A percentile compares a stretch with the other conserved stretches of the same genome.
Conservation (phyloP, 768 basidiomycete species). For the Podaxis sp. region DNA sequence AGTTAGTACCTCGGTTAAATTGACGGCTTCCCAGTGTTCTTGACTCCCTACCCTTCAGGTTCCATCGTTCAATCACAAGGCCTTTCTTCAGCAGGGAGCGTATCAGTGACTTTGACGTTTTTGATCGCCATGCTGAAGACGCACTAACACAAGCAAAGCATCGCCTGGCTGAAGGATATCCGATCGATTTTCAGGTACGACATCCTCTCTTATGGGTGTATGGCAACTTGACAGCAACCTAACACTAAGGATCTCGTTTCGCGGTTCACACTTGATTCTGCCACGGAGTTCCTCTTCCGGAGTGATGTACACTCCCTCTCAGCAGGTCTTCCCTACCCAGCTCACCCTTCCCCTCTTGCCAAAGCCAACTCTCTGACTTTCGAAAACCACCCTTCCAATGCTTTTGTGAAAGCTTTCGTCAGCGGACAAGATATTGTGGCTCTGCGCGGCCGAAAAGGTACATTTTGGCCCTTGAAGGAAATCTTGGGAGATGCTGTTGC, state of each 20-base stretch:
- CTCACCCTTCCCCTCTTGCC: conserved; percentile 14
- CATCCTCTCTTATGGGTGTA: background rate
- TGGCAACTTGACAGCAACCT: background rate
- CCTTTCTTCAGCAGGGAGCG: conserved; percentile 65
- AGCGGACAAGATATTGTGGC: conserved; percentile 32
- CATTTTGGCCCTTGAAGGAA: conserved; percentile 49
- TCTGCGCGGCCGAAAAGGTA: conserved; percentile 11
- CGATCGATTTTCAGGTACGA: conserved; percentile 60
- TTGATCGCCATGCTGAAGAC: conserved; percentile 51
- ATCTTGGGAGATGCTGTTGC: conserved; percentile 46
- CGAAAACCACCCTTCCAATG: conserved; percentile 21
- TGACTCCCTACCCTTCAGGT: conserved; percentile 27
- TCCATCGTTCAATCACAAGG: conserved; percentile 64
- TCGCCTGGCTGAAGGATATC: conserved; percentile 42
- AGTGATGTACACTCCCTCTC: conserved; percentile 48
- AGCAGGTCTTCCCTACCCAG: conserved; percentile 48
- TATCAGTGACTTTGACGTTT: conserved; percentile 60
- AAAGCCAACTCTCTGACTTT: conserved; percentile 10
- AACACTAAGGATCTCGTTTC: conserved; percentile 36
- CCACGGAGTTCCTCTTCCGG: conserved; percentile 61
- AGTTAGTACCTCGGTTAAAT: conserved; percentile 34
- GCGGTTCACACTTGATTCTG: conserved; percentile 62
- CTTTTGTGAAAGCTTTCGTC: conserved; percentile 47
- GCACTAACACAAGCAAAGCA: conserved; percentile 41
- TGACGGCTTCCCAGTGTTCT: background rate